Percentiles rank a stretch among this genome's conserved stretches.
Evolutionary conservation across 2,329 filamentous ascomycete genomes (phyloP).

Genomic region (Didymella glomerata): DNA sequence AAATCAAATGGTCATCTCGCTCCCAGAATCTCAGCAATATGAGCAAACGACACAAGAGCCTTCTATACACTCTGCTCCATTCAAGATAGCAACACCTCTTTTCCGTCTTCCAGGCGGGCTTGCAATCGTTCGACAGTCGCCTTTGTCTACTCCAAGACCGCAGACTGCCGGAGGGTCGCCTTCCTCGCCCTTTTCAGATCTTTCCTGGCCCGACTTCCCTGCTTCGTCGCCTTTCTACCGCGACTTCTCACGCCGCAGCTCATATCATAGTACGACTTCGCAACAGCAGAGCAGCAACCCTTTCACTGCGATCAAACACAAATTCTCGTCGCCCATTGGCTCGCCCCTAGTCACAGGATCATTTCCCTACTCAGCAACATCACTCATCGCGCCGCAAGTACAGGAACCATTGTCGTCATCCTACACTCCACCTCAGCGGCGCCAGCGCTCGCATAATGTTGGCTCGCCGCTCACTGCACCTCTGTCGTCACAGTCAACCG

Average conservation of each 20-base stretch:
- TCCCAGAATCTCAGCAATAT: neutral
- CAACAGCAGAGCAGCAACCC: neutral
- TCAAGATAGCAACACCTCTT: slow-evolving; percentile 25
- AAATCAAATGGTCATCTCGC: slow-evolving; percentile 6
- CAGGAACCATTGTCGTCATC: neutral
- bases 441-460: slow-evolving; percentile 14
- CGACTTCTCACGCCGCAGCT: slow-evolving; percentile 6
- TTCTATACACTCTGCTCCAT: slow-evolving; percentile 2
- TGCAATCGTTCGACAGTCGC: slow-evolving; percentile 31
- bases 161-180: neutral
- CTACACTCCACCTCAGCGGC: neutral
- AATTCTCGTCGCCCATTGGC: neutral
- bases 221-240: slow-evolving; percentile 2
- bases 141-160: neutral
- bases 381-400: neutral
- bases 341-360: neutral
- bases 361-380: slow-evolving; percentile 4
- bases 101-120: slow-evolving; percentile 38
- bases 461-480: slow-evolving; percentile 6
- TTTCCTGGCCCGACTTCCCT: slow-evolving; percentile 12
- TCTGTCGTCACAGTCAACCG: neutral
- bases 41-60: neutral
- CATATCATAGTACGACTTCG: slow-evolving; percentile 2
- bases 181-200: neutral
- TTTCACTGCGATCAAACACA: neutral